A percentile compares a stretch with the other conserved stretches of the same genome.
phyloP scores from a whole-genome alignment of 139 green algal species.

The Limnomonas spitsbergensis region DNA sequence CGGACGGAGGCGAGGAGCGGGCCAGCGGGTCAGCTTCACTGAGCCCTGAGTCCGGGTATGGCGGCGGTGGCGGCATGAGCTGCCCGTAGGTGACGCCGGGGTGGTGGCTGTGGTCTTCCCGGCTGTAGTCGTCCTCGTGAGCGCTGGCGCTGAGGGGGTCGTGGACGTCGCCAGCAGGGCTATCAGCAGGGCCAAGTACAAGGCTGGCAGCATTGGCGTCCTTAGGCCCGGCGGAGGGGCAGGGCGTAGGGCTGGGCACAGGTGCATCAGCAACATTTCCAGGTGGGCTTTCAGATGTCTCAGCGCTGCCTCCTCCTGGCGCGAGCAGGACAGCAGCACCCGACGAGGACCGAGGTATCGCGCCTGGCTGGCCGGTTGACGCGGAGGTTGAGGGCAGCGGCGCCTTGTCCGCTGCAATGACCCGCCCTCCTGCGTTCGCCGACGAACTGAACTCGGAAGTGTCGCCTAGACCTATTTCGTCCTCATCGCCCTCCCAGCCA shows the following conservation, averaged over 20 bases:
- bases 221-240: too few species aligned
- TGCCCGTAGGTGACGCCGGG: constrained; percentile 45
- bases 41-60: constrained; percentile 48
- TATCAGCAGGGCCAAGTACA: too few species aligned
- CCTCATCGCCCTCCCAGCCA: not conserved
- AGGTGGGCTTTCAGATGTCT: too few species aligned
- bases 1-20: not conserved
- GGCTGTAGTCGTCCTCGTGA: not conserved
- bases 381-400: not conserved
- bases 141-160: not conserved
- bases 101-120: not conserved
- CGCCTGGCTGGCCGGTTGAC: too few species aligned
- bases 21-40: constrained; percentile 20
- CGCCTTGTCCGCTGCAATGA: not conserved
- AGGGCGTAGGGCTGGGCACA: too few species aligned
- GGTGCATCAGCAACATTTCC: too few species aligned
- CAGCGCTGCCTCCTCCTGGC: too few species aligned
- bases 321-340: too few species aligned
- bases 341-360: too few species aligned
- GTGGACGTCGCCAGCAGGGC: not conserved
- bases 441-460: not conserved
- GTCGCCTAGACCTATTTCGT: not conserved
- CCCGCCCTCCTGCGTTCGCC: not conserved
- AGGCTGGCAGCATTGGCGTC: too few species aligned
- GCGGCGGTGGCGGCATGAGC: constrained; percentile 38